Evolutionary conservation across 768 basidiomycete genomes (phyloP).

Genomic region (Auricularia cornea): DNA sequence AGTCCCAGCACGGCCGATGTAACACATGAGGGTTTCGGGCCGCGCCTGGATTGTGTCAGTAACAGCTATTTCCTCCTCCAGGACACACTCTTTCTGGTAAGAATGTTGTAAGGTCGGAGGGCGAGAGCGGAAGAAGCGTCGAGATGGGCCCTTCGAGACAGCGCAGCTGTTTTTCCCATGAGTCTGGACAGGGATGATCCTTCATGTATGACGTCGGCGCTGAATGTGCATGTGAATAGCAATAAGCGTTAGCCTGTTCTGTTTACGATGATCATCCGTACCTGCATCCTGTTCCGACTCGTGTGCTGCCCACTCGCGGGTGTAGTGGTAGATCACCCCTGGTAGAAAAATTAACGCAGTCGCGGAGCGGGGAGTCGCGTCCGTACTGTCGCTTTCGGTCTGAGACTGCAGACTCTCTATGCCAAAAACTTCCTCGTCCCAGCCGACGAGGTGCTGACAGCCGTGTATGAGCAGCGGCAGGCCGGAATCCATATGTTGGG

Average conservation of each 20-base stretch:
- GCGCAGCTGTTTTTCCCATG: neutral
- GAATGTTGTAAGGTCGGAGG: slow-evolving; percentile 45
- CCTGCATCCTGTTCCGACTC: neutral
- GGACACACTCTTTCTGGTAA: slow-evolving; percentile 44
- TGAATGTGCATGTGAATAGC: neutral
- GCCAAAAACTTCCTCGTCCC: slow-evolving; percentile 49
- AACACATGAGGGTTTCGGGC: slow-evolving; percentile 77
- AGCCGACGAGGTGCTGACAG: slow-evolving; percentile 44
- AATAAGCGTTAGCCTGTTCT: neutral
- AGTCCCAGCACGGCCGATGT: slow-evolving; percentile 73
- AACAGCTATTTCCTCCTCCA: neutral
- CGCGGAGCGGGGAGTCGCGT: neutral
- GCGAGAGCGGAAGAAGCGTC: neutral
- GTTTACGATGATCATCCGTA: neutral
- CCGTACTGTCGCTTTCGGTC: neutral
- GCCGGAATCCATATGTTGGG: slow-evolving; percentile 41
- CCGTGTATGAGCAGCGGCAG: slow-evolving; percentile 57
- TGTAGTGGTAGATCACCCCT: neutral
- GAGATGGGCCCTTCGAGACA: neutral
- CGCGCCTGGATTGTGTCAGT: neutral
- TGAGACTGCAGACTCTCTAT: slow-evolving; percentile 40
- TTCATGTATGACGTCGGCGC: neutral
- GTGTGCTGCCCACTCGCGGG: neutral
- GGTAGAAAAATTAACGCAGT: neutral
- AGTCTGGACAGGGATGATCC: neutral